A percentile compares a stretch with the other conserved stretches of the same genome.
These are phyloP conservation scores for Aspergillus ibericus DNA, from an alignment of 2,329 filamentous ascomycete genomes.

Conservation along the genomic window DNA sequence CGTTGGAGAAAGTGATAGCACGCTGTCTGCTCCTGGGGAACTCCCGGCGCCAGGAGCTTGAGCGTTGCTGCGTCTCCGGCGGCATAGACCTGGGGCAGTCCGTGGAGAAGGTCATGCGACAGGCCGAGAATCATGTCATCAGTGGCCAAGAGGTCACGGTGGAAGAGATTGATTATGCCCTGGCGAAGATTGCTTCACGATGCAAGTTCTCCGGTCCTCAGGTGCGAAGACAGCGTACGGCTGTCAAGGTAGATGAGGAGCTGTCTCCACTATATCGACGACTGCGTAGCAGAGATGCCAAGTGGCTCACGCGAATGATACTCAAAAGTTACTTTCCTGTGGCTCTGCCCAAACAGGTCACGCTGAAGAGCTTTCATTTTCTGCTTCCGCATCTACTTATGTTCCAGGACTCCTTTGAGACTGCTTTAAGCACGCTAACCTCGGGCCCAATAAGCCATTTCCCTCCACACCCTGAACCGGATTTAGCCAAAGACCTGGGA, in stretches of 20 bases:
- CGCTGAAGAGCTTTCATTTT: slow-evolving; percentile 66
- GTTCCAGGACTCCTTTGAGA: slow-evolving; percentile 67
- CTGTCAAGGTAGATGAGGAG: slow-evolving; percentile 45
- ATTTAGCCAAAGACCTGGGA: slow-evolving; percentile 30
- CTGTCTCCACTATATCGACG: slow-evolving; percentile 61
- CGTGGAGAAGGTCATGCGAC: slow-evolving; percentile 63
- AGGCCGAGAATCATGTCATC: slow-evolving; percentile 53
- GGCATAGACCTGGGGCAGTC: slow-evolving; percentile 70
- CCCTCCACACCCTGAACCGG: slow-evolving; percentile 37
- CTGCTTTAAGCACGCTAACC: slow-evolving; percentile 58
- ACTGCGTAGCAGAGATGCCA: slow-evolving; percentile 68
- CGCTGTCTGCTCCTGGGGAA: slow-evolving; percentile 65
- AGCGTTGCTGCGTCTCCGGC: slow-evolving; percentile 60
- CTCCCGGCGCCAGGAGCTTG: slow-evolving; percentile 61
- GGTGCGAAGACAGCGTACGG: slow-evolving; percentile 48
- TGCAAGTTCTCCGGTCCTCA: slow-evolving; percentile 70
- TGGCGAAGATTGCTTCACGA: slow-evolving; percentile 66
- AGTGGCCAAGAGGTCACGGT: slow-evolving; percentile 57
- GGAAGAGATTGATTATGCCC: slow-evolving; percentile 68
- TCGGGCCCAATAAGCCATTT: slow-evolving; percentile 36
- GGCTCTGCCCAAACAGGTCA: slow-evolving; percentile 55
- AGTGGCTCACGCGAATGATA: slow-evolving; percentile 82
- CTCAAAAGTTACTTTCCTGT: slow-evolving; percentile 74
- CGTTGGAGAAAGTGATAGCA: slow-evolving; percentile 66
- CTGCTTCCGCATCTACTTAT: slow-evolving; percentile 68